Conservation (phyloP, 1,284 basidiomycete species). For the Cutaneotrichosporon sp. region DNA sequence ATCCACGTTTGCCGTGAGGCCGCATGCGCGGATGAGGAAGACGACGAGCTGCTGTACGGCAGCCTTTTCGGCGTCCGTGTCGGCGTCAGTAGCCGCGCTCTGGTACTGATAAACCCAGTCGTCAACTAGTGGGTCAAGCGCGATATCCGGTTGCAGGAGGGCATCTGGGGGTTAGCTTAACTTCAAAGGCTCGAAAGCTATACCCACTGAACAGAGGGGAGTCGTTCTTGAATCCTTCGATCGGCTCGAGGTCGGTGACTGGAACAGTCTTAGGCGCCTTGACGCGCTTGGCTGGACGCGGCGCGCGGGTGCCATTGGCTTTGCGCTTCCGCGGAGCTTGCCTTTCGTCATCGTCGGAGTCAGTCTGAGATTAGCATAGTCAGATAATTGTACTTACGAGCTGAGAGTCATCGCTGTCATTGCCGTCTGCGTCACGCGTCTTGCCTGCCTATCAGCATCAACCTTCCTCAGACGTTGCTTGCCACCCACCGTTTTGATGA, state of each 20-base stretch:
- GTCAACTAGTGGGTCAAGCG: conserved; percentile 44
- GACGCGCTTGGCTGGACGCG: conserved; percentile 13
- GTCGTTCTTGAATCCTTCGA: conserved; percentile 35
- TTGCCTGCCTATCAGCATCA: conserved; percentile 3
- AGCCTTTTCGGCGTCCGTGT: conserved; percentile 41
- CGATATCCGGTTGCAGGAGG: conserved; percentile 41
- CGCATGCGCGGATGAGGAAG: conserved; percentile 46
- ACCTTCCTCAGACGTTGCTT: neutral
- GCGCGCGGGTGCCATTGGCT: conserved; percentile 11
- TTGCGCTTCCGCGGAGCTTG: conserved; percentile 14
- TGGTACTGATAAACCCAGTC: conserved; percentile 48
- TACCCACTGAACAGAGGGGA: conserved; percentile 38
- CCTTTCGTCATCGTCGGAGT: conserved; percentile 6
- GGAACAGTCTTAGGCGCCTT: conserved; percentile 15
- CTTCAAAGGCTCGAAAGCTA: neutral
- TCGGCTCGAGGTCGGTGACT: conserved; percentile 13
- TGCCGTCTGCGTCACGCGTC: conserved; percentile 1
- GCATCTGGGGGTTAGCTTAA: conserved; percentile 34
- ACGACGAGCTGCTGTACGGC: conserved; percentile 45
- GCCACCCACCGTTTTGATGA: neutral
- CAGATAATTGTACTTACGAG: too few relatives aligned
- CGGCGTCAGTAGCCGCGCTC: conserved; percentile 33
- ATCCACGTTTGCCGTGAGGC: conserved; percentile 48
- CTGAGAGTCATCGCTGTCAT: conserved; percentile 1
- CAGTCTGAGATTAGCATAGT: conserved; percentile 7